Evolutionary conservation across 345 rosid species (phyloP).

Genomic region (Hibiscus mutabilis): DNA sequence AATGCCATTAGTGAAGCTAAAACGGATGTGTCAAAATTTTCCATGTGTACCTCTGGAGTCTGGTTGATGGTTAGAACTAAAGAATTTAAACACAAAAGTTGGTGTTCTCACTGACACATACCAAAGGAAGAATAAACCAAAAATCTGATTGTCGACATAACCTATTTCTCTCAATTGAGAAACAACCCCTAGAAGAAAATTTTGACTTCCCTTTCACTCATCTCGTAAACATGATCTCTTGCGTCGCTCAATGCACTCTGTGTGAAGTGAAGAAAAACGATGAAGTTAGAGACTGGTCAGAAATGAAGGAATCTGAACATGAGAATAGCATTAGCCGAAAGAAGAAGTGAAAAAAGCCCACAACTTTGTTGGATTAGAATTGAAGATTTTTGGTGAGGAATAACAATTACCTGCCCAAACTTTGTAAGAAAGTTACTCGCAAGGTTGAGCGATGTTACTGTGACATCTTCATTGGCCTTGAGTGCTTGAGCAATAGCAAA

Average conservation of each 20-base stretch:
- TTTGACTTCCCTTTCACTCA: slow-evolving; percentile 85
- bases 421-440: slow-evolving; percentile 86
- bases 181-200: slow-evolving; percentile 56
- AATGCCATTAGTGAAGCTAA: background rate
- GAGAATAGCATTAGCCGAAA: background rate
- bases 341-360: background rate
- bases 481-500: slow-evolving; percentile 93
- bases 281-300: background rate
- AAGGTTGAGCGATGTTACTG: slow-evolving; percentile 69
- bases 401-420: slow-evolving; percentile 72
- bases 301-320: background rate
- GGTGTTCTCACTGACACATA: slow-evolving; percentile 1
- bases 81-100: slow-evolving; percentile 1
- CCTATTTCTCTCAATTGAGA: background rate
- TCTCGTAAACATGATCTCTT: slow-evolving; percentile 87
- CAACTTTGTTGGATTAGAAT: background rate
- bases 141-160: background rate
- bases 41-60: background rate
- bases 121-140: background rate
- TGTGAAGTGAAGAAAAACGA: slow-evolving; percentile 3
- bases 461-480: slow-evolving; percentile 86
- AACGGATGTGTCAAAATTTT: background rate
- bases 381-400: background rate
- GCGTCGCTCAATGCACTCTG: slow-evolving; percentile 91
- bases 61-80: background rate